Evolutionary conservation across 2,329 filamentous ascomycete genomes (phyloP).

Genomic region (Chaetomiaceae sp.): DNA sequence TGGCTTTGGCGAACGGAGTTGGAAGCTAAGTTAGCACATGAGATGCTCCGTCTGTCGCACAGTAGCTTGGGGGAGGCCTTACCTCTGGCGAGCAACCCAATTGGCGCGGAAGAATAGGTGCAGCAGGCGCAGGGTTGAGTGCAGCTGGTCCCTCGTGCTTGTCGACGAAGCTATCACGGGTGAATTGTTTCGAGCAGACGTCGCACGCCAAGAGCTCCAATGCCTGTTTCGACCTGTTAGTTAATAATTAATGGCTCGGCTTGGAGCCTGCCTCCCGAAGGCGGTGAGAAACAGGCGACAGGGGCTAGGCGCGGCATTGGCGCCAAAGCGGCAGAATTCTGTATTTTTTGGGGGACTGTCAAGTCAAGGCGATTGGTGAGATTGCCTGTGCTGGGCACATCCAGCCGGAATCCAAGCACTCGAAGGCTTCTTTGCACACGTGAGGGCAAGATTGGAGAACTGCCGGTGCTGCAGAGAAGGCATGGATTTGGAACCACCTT

Average conservation of each 20-base stretch:
- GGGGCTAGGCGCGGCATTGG: slow-evolving; percentile 20
- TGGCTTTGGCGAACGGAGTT: background rate
- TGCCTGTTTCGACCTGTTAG: too few species aligned
- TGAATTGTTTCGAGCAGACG: slow-evolving; percentile 19
- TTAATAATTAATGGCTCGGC: slow-evolving; percentile 19
- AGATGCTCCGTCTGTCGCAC: background rate
- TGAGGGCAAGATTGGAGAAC: too few species aligned
- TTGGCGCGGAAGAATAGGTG: slow-evolving; percentile 3
- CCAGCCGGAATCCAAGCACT: too few species aligned
- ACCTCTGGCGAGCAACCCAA: slow-evolving; percentile 10
- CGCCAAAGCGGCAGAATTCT: slow-evolving; percentile 39
- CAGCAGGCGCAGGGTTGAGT: slow-evolving; percentile 6
- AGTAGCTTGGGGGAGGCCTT: background rate
- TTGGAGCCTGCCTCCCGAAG: slow-evolving; percentile 31
- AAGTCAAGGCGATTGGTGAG: too few species aligned
- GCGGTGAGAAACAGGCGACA: slow-evolving; percentile 35
- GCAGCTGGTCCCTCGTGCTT: slow-evolving; percentile 7
- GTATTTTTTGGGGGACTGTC: slow-evolving; percentile 42
- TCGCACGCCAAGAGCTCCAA: slow-evolving; percentile 16
- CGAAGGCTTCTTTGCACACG: too few species aligned
- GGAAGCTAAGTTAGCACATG: background rate
- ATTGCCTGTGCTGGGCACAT: background rate
- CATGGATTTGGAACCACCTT: too few species aligned
- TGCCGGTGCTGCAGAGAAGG: too few species aligned
- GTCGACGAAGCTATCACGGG: slow-evolving; percentile 9